Percentiles rank a stretch among this genome's conserved stretches.
Evolutionary conservation across 768 basidiomycete species (phyloP).

Genomic region (Tephrocybe sp.): DNA sequence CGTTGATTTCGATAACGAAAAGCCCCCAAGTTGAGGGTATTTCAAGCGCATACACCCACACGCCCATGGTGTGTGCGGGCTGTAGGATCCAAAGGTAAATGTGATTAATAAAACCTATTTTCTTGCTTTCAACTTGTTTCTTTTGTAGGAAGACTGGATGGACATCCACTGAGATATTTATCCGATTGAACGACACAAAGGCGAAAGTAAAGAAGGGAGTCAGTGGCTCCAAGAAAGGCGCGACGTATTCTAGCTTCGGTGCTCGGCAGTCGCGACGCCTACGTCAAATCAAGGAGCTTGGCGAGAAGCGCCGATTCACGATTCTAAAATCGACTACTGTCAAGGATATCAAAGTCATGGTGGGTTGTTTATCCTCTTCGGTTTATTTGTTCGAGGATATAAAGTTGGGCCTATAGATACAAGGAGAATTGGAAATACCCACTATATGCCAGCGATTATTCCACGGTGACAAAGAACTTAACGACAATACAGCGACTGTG

Average conservation of each 20-base stretch:
- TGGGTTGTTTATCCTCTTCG: constrained; percentile 31
- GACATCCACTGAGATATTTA: constrained; percentile 57
- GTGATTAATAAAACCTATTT: not conserved
- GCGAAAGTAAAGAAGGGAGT: constrained; percentile 15
- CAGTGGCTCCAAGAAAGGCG: constrained; percentile 13
- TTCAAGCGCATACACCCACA: constrained; percentile 39
- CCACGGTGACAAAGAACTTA: constrained; percentile 58
- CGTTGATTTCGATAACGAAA: constrained; percentile 49
- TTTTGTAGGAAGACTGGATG: constrained; percentile 51
- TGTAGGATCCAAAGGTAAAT: constrained; percentile 59
- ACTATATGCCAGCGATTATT: constrained; percentile 76
- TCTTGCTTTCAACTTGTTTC: not conserved
- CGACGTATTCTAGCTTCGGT: constrained; percentile 35
- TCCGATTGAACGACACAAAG: constrained; percentile 37
- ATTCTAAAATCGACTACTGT: constrained; percentile 67
- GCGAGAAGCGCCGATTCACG: constrained; percentile 47
- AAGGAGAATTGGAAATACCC: constrained; percentile 61
- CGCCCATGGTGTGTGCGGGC: constrained; percentile 53
- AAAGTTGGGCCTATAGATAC: constrained; percentile 41
- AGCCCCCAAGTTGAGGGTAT: constrained; percentile 26
- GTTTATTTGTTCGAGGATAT: not conserved
- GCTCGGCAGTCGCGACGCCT: constrained; percentile 71
- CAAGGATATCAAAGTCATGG: constrained; percentile 76
- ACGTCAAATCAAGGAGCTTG: constrained; percentile 51
- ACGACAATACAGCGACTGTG: constrained; percentile 58